A percentile compares a stretch with the other conserved stretches of the same genome.
Evolutionary conservation across 1,284 basidiomycete genomes (phyloP).

Genomic region (Entoloma clypeatum): DNA sequence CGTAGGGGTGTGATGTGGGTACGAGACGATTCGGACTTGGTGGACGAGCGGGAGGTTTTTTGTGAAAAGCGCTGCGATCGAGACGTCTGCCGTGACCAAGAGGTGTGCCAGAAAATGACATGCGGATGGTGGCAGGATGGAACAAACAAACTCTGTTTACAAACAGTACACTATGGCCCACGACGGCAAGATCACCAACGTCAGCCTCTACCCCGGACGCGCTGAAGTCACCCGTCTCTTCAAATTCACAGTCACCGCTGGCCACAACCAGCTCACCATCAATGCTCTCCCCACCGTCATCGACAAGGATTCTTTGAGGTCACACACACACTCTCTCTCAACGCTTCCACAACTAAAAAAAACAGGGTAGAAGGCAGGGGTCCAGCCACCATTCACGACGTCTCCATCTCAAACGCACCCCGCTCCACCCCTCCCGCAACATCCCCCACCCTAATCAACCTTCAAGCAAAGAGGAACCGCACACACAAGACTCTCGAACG

Average conservation of each 20-base stretch:
- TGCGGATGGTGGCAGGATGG: slow-evolving; percentile 29
- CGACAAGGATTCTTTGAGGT: slow-evolving; percentile 35
- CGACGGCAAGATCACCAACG: slow-evolving; percentile 29
- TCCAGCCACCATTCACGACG: slow-evolving; percentile 33
- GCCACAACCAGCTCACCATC: slow-evolving; percentile 35
- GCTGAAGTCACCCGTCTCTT: slow-evolving; percentile 36
- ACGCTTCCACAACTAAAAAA: not conserved
- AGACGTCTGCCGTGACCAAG: slow-evolving; percentile 79
- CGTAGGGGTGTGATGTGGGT: slow-evolving; percentile 64
- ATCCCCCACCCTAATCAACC: slow-evolving; percentile 19
- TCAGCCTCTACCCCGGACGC: slow-evolving; percentile 32
- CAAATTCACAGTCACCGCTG: slow-evolving; percentile 27
- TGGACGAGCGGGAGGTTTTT: slow-evolving; percentile 47
- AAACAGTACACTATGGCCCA: no score
- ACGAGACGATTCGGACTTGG: slow-evolving; percentile 38
- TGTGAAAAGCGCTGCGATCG: slow-evolving; percentile 73
- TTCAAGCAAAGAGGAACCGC: slow-evolving; percentile 19
- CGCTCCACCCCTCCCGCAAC: slow-evolving; percentile 9
- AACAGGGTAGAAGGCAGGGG: slow-evolving; percentile 34
- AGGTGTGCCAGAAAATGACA: slow-evolving; percentile 82
- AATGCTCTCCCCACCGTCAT: slow-evolving; percentile 31
- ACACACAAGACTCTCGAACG: slow-evolving; percentile 23
- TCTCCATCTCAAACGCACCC: slow-evolving; percentile 24
- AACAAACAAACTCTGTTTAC: no score
- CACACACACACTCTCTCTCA: not conserved